These are phyloP conservation scores for Penicillium sp. DNA, from an alignment of 2,329 filamentous ascomycete species.

Conservation along the genomic window DNA sequence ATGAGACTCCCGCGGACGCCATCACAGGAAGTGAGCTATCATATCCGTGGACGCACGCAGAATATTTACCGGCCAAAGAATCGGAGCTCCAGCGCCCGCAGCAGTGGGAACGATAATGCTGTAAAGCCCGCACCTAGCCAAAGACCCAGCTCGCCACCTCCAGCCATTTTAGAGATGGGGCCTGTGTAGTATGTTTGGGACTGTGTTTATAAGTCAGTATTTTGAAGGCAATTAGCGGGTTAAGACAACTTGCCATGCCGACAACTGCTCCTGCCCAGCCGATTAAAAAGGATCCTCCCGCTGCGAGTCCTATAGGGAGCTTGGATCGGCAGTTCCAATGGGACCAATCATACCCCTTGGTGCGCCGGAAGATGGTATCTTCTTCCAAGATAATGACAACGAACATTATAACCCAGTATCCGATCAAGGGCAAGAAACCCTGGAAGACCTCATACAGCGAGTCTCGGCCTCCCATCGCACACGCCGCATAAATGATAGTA, in stretches of 20 bases:
- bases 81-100: slow-evolving; percentile 37
- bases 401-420: slow-evolving; percentile 50
- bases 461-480: slow-evolving; percentile 47
- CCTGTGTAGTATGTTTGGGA: slow-evolving; percentile 44
- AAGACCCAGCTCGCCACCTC: slow-evolving; percentile 40
- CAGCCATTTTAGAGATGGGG: slow-evolving; percentile 35
- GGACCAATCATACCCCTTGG: slow-evolving; percentile 43
- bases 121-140: slow-evolving; percentile 42
- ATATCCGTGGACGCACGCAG: neutral
- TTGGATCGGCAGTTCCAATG: slow-evolving; percentile 41
- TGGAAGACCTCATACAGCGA: slow-evolving; percentile 48
- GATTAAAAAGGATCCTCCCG: slow-evolving; percentile 38
- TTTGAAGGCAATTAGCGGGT: neutral
- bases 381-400: slow-evolving; percentile 46
- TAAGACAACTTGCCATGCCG: slow-evolving; percentile 36
- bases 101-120: slow-evolving; percentile 35
- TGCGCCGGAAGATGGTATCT: slow-evolving; percentile 45
- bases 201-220: slow-evolving; percentile 13
- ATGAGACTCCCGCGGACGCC: neutral
- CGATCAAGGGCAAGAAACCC: slow-evolving; percentile 50
- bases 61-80: slow-evolving; percentile 28
- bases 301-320: slow-evolving; percentile 46
- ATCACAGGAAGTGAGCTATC: neutral
- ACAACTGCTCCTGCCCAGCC: slow-evolving; percentile 45
- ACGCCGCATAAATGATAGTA: slow-evolving; percentile 45